Evolutionary conservation across 2,329 filamentous ascomycete species (phyloP).

Genomic region (Chaetomiaceae sp.): DNA sequence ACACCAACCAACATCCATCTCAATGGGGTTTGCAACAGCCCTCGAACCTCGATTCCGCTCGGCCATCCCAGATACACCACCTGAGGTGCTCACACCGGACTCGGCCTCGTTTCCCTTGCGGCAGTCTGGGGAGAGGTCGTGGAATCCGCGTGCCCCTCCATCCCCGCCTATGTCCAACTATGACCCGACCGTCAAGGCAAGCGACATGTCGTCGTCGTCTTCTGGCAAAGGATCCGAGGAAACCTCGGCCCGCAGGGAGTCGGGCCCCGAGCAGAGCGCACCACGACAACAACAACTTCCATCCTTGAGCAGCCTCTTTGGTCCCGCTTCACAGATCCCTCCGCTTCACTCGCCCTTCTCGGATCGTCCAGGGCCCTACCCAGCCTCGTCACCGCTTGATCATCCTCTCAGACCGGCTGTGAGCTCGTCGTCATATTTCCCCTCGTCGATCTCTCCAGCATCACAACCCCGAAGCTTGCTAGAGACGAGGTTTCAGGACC

Average conservation of each 20-base stretch:
- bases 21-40: constrained; percentile 54
- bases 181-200: constrained; percentile 43
- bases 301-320: constrained; percentile 54
- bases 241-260: constrained; percentile 35
- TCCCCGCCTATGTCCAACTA: constrained; percentile 57
- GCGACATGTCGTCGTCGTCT: constrained; percentile 42
- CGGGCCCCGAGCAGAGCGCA: constrained; percentile 25
- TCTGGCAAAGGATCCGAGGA: constrained; percentile 39
- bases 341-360: constrained; percentile 44
- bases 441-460: constrained; percentile 34
- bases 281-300: constrained; percentile 50
- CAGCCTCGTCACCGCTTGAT: constrained; percentile 45
- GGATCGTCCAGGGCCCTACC: constrained; percentile 42
- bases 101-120: constrained; percentile 45
- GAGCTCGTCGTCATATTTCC: constrained; percentile 42
- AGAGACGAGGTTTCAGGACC: constrained; percentile 43
- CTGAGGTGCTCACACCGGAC: constrained; percentile 50
- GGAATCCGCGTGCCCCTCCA: constrained; percentile 42
- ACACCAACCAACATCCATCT: constrained; percentile 31
- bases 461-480: constrained; percentile 45
- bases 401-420: constrained; percentile 38
- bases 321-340: constrained; percentile 42
- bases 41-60: constrained; percentile 48
- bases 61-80: constrained; percentile 50
- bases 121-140: constrained; percentile 41